Percentiles rank a stretch among this genome's conserved stretches.
phyloP scores from a whole-genome alignment of 2,329 filamentous ascomycete species.

The Pseudocercospora cruenta region DNA sequence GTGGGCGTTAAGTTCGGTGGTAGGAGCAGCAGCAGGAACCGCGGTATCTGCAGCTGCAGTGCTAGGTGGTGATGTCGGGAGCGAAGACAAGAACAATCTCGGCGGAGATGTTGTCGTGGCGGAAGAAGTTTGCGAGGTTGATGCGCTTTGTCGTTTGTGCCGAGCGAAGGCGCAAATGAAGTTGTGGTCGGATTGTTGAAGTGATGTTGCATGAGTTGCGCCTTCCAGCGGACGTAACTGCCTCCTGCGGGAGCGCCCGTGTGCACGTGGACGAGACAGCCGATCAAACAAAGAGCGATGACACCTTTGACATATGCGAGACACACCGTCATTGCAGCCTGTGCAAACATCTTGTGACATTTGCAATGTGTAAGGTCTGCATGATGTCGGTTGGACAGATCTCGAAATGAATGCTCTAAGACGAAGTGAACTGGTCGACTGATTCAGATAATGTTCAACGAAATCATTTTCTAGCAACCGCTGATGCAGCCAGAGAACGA shows the following conservation, averaged over 20 bases:
- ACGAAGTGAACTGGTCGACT: background rate
- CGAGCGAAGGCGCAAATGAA: conserved; percentile 1
- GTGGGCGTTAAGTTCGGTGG: background rate
- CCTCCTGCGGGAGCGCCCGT: background rate
- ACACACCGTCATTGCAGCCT: background rate
- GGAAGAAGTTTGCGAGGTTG: background rate
- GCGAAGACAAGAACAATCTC: conserved; percentile 10
- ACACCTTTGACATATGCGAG: background rate
- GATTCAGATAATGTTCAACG: background rate
- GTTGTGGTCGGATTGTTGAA: background rate
- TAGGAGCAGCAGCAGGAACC: conserved; percentile 3
- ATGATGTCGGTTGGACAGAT: background rate
- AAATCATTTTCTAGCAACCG: background rate
- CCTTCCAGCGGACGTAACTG: conserved; percentile 7
- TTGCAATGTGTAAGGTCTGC: background rate
- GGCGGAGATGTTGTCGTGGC: background rate
- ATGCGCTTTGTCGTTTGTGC: background rate
- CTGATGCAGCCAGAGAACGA: background rate
- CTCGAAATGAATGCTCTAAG: background rate
- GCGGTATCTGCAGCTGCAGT: conserved; percentile 13
- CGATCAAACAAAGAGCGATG: background rate
- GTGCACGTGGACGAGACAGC: background rate
- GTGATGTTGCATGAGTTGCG: conserved; percentile 1
- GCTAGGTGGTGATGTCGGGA: background rate
- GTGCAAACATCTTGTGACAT: background rate